These are phyloP conservation scores for Exutisphaerella laricina DNA, from an alignment of 2,329 filamentous ascomycete species.

Conservation along the genomic window DNA sequence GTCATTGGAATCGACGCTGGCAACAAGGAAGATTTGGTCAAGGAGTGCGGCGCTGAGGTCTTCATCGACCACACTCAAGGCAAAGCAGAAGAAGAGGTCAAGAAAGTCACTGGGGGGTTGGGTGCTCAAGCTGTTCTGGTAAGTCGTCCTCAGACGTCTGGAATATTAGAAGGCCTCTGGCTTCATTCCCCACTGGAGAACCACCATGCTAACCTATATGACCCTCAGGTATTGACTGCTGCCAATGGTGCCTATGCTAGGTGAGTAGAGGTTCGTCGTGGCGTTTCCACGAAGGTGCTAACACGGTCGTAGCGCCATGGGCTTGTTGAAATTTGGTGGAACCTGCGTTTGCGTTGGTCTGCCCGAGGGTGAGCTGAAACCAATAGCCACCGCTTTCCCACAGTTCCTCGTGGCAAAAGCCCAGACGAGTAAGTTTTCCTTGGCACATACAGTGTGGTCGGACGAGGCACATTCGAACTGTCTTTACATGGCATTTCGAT, in stretches of 20 bases:
- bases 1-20: slow-evolving; percentile 62
- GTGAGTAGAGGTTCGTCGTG: slow-evolving; percentile 17
- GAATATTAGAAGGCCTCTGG: too few species aligned
- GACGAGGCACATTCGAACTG: too few species aligned
- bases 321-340: slow-evolving; percentile 42
- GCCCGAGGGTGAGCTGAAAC: slow-evolving; percentile 45
- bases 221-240: slow-evolving; percentile 48
- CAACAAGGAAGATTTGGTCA: slow-evolving; percentile 57
- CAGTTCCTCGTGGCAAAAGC: slow-evolving; percentile 40
- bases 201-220: too few species aligned
- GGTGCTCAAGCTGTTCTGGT: slow-evolving; percentile 58
- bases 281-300: slow-evolving; percentile 1
- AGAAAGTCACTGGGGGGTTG: slow-evolving; percentile 51
- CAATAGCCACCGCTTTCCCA: slow-evolving; percentile 40
- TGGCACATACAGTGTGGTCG: too few species aligned
- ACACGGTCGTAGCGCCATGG: slow-evolving; percentile 26
- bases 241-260: slow-evolving; percentile 44
- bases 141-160: too few species aligned
- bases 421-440: too few species aligned
- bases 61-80: slow-evolving; percentile 59
- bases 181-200: too few species aligned
- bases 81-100: slow-evolving; percentile 51
- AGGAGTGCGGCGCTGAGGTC: slow-evolving; percentile 58
- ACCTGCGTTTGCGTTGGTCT: slow-evolving; percentile 43
- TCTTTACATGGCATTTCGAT: too few species aligned